Base-by-base conservation (phyloP, 345 rosid species). In the Crucihimalaya himalaica region DNA sequence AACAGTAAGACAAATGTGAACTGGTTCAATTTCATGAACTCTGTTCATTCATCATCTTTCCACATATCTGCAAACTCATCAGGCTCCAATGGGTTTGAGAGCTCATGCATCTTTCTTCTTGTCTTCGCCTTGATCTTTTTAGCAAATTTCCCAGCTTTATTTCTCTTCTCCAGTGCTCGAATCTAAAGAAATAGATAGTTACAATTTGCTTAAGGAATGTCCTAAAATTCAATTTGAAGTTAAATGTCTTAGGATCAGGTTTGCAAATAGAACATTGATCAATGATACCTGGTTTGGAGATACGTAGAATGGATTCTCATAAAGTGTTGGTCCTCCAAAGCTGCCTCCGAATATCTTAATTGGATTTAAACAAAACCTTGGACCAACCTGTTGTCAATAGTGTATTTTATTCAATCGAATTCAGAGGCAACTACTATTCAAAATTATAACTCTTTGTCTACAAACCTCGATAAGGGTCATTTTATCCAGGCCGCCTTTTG, bases 41-140 rank as follows among this genome's bases (percentile, higher is more conserved):
- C 5, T 25, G 18, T 51, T 69, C 74, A 69, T 63, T 77, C 72
- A 54, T 86, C 91, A 71, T 86, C 91, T 68, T 77, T 95, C 97
- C 99, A 95, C 97, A 92, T 89, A 42, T 90, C 91, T 8, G 91
- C 91, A 87, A 90, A 92, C 72, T 92, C 98, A 83, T 89, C 92
- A 66, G 94, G 87, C 83, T 87, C 92, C 89, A 92, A 74, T 21
- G 90, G 96, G 66, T 90, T 92, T 4, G 87, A 54, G 35, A 83
- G 81, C 80, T 87, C 97, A n/a, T 92, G 98, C 96, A 85, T 87
- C 82, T 85, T 92, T 79, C 96, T 86, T 71, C 94, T 87, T 0
- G 88, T 89, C 81, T 90, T 90, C 0, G 99, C 99, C 34, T 92
- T 95, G 60, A 95, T 88, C 76, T 95, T 95, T 90, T 85, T 92